Percentiles rank a stretch among this genome's conserved stretches.
Evolutionary conservation across 2,329 filamentous ascomycete genomes (phyloP).

Genomic region (Sphaerulina populicola): DNA sequence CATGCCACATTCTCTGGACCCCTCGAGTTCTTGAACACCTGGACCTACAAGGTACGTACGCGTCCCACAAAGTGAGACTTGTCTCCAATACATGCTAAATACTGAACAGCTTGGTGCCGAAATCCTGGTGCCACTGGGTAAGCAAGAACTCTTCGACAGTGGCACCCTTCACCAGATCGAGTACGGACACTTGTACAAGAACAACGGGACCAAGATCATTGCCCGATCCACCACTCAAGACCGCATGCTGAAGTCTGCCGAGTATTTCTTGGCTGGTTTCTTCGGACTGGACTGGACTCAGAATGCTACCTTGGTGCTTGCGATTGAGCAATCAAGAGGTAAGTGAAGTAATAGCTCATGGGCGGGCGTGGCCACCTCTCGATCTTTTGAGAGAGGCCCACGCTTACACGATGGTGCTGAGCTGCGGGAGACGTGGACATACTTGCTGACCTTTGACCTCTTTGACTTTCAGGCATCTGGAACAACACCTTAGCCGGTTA

Average conservation of each 20-base stretch:
- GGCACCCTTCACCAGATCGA: conserved; percentile 64
- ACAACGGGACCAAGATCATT: conserved; percentile 63
- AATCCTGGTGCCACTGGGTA: conserved; percentile 63
- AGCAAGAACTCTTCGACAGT: conserved; percentile 52
- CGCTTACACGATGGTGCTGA: no score
- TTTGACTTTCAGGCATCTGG: conserved; percentile 18
- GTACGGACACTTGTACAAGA: conserved; percentile 59
- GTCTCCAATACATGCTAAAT: not conserved
- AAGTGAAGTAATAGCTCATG: conserved; percentile 55
- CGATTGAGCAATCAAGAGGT: conserved; percentile 50
- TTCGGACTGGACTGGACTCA: conserved; percentile 65
- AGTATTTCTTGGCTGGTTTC: conserved; percentile 72
- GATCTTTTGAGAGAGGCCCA: no score
- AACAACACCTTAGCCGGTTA: conserved; percentile 67
- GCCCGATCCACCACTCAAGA: conserved; percentile 67
- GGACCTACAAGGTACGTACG: conserved; percentile 46
- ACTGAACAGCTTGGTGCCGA: conserved; percentile 53
- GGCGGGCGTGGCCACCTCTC: no score
- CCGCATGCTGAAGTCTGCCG: conserved; percentile 67
- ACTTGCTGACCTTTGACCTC: no score
- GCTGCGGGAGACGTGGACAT: no score
- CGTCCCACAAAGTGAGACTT: not conserved
- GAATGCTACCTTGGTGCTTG: conserved; percentile 40
- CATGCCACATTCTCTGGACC: conserved; percentile 47
- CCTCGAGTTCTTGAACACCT: conserved; percentile 59